Conservation (phyloP, 2,329 filamentous ascomycete genomes). For the Nigrospora osmanthi region DNA sequence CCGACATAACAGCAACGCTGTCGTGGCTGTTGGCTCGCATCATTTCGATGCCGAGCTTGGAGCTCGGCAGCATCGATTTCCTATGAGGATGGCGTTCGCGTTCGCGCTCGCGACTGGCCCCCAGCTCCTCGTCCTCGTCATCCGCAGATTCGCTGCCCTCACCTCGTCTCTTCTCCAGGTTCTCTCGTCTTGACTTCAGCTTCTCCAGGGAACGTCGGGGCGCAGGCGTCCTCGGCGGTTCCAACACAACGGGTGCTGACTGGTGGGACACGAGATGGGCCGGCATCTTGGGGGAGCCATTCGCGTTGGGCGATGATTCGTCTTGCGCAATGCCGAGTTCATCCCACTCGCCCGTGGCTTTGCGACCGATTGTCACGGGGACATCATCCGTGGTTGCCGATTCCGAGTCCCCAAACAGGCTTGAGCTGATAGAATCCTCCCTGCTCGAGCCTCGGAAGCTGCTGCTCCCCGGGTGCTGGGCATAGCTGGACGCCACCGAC, state of each 20-base stretch:
- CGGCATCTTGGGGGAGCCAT: conserved; percentile 32
- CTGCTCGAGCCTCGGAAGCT: conserved; percentile 74
- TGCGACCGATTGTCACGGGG: conserved; percentile 66
- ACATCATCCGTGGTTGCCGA: conserved; percentile 71
- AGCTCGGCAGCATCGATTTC: conserved; percentile 60
- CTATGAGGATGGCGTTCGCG: conserved; percentile 17
- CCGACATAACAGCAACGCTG: conserved; percentile 53
- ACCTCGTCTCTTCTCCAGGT: conserved; percentile 61
- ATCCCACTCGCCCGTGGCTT: conserved; percentile 70
- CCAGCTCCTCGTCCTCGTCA: conserved; percentile 89
- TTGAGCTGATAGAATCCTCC: conserved; percentile 83
- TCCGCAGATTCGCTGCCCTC: conserved; percentile 83
- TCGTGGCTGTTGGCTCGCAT: conserved; percentile 94
- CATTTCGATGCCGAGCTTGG: conserved; percentile 93
- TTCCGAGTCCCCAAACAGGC: conserved; percentile 80
- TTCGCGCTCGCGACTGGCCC: conserved; percentile 31
- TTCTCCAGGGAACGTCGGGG: conserved; percentile 64
- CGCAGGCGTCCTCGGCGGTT: conserved; percentile 35
- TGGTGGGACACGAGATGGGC: conserved; percentile 50
- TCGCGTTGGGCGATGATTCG: conserved; percentile 27
- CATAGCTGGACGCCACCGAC: conserved; percentile 65
- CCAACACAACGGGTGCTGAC: conserved; percentile 57
- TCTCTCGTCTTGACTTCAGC: conserved; percentile 66
- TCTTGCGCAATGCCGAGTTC: conserved; percentile 73
- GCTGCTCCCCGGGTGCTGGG: conserved; percentile 55